These are phyloP conservation scores for Trypanosoma melophagium DNA, from an alignment of 208 protist species.

Conservation along the genomic window DNA sequence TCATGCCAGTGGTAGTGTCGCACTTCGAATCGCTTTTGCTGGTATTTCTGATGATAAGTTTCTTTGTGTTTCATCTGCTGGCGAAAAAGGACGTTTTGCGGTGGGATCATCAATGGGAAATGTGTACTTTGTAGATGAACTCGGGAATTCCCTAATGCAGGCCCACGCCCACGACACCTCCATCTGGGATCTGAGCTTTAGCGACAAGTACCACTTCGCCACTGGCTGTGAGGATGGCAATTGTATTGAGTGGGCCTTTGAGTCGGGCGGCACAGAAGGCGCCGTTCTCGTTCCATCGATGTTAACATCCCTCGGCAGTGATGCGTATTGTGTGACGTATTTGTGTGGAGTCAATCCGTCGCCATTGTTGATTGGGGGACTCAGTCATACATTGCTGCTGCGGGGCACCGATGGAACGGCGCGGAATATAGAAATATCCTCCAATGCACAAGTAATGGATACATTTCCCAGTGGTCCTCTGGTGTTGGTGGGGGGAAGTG, in stretches of 20 bases:
- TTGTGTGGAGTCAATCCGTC: slow-evolving; percentile 42
- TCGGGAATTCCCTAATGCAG: slow-evolving; percentile 81
- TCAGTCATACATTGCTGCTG: slow-evolving; percentile 73
- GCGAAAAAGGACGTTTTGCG: slow-evolving; percentile 64
- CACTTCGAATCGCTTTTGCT: slow-evolving; percentile 57
- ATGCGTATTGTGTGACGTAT: slow-evolving; percentile 78
- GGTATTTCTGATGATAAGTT: slow-evolving; percentile 77
- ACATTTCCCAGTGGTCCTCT: slow-evolving; percentile 41
- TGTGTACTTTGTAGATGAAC: slow-evolving; percentile 79
- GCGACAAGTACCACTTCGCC: slow-evolving; percentile 64
- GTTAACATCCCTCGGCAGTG: slow-evolving; percentile 58
- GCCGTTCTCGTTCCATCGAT: slow-evolving; percentile 45
- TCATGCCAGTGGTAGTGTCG: slow-evolving; percentile 62
- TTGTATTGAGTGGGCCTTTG: slow-evolving; percentile 57
- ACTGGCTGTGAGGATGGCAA: slow-evolving; percentile 79
- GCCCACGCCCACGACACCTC: slow-evolving; percentile 72
- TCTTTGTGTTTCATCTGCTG: slow-evolving; percentile 63
- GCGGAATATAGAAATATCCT: slow-evolving; percentile 46
- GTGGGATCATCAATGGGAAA: slow-evolving; percentile 79
- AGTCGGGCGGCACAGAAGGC: slow-evolving; percentile 23
- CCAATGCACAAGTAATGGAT: slow-evolving; percentile 72
- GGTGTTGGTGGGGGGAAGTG: slow-evolving; percentile 72
- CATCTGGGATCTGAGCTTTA: slow-evolving; percentile 82
- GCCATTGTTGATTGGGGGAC: slow-evolving; percentile 68
- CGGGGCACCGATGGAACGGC: slow-evolving; percentile 36